Conservation (phyloP, 257 asterid species). For the Ehretia macrophylla region DNA sequence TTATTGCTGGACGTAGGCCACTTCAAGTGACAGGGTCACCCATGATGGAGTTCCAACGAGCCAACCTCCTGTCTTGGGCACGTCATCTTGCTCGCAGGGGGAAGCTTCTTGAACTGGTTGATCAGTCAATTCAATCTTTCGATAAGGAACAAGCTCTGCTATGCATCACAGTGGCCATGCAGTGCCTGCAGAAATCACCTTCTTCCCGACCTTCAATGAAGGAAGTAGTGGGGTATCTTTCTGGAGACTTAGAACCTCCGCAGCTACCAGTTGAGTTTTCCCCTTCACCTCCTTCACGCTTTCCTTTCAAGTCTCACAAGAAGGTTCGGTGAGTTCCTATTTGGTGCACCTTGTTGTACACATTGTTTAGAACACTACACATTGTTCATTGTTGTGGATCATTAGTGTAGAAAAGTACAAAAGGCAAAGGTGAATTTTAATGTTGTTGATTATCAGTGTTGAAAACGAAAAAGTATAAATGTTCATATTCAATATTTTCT, state of each 20-base stretch:
- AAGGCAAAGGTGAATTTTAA: neutral
- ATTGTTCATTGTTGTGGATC: neutral
- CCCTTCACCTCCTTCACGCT: constrained; percentile 64
- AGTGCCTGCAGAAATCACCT: constrained; percentile 86
- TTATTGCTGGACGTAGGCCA: constrained; percentile 88
- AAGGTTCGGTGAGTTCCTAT: constrained; percentile 54
- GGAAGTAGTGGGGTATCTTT: constrained; percentile 73
- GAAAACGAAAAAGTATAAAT: too few species aligned
- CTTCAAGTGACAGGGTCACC: constrained; percentile 96
- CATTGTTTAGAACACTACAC: constrained; percentile 1
- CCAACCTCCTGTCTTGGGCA: constrained; percentile 92
- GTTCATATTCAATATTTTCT: neutral
- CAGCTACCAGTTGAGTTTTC: constrained; percentile 85
- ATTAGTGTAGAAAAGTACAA: neutral
- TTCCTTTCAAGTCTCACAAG: constrained; percentile 60
- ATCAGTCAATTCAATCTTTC: constrained; percentile 43
- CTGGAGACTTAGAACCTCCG: constrained; percentile 64
- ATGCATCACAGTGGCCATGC: constrained; percentile 81
- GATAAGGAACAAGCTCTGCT: constrained; percentile 68
- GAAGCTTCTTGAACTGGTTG: constrained; percentile 85
- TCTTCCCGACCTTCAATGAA: constrained; percentile 82
- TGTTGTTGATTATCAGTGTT: too few species aligned
- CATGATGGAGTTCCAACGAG: constrained; percentile 83
- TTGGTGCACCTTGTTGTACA: neutral
- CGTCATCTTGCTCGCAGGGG: constrained; percentile 91